Evolutionary conservation across 164 flowering plant species (phyloP).

Genomic region (Vitis rotundifolia): DNA sequence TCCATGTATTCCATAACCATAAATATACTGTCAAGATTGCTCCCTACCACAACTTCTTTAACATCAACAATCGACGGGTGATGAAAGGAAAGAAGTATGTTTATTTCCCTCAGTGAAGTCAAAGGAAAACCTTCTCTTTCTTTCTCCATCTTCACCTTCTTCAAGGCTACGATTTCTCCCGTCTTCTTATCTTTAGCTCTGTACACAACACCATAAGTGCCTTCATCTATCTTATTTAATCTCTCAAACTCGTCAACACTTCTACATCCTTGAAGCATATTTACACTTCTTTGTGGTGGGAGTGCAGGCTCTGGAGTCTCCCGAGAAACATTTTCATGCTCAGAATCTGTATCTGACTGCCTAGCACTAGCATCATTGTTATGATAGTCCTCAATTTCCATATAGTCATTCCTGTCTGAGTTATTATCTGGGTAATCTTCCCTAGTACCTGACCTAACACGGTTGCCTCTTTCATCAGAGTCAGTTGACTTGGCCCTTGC

Average conservation of each 20-base stretch:
- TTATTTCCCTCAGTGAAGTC: constrained; percentile 94
- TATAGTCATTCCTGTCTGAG: constrained; percentile 37
- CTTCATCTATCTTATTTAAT: constrained; percentile 91
- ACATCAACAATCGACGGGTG: constrained; percentile 96
- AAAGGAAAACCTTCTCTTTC: constrained; percentile 96
- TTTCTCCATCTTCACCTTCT: constrained; percentile 98
- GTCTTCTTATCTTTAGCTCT: constrained; percentile 91
- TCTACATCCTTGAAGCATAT: constrained; percentile 96
- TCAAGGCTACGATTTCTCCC: constrained; percentile 90
- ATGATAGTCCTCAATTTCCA: constrained; percentile 52
- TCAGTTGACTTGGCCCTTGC: constrained; percentile 43
- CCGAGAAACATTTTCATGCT: constrained; percentile 34
- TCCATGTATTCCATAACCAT: constrained; percentile 99
- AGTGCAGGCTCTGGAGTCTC: constrained; percentile 44
- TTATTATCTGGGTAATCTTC: constrained; percentile 42
- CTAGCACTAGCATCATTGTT: constrained; percentile 24
- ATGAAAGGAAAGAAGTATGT: constrained; percentile 91
- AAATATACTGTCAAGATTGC: constrained; percentile 83
- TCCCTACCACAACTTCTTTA: constrained; percentile 94
- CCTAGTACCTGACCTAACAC: constrained; percentile 40
- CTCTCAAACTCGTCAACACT: constrained; percentile 95
- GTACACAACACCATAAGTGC: constrained; percentile 95
- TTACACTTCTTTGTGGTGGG: constrained; percentile 66
- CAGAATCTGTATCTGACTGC: constrained; percentile 42
- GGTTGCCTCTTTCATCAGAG: constrained; percentile 46